Percentiles rank a stretch among this genome's conserved stretches.
These are phyloP conservation scores for Diaporthe capsici DNA, from an alignment of 2,329 filamentous ascomycete species.

Conservation along the genomic window DNA sequence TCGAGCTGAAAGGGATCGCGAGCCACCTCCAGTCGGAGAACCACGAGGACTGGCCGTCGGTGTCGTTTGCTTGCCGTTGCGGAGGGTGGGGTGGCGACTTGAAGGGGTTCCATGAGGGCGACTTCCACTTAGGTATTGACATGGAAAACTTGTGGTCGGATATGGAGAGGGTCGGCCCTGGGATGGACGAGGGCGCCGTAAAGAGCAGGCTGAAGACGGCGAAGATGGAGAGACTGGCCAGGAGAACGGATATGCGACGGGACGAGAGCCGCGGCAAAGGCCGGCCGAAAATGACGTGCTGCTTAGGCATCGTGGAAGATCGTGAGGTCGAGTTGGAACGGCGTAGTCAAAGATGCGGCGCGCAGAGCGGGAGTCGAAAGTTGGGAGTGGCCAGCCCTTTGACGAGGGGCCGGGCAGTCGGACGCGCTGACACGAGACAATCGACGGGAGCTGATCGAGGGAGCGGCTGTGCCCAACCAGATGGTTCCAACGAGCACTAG, in stretches of 20 bases:
- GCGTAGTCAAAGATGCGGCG: slow-evolving; percentile 3
- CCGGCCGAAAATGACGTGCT: slow-evolving; percentile 62
- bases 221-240: slow-evolving; percentile 66
- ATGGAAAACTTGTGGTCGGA: slow-evolving; percentile 61
- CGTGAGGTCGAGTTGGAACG: background rate
- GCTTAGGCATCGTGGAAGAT: slow-evolving; percentile 60
- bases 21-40: slow-evolving; percentile 92
- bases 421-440: background rate
- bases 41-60: slow-evolving; percentile 85
- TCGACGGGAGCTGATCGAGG: slow-evolving; percentile 10
- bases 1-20: slow-evolving; percentile 85
- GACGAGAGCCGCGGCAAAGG: slow-evolving; percentile 65
- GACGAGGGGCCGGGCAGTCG: background rate
- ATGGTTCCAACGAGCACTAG: slow-evolving; percentile 12
- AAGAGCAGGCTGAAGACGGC: slow-evolving; percentile 68
- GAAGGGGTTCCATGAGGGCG: slow-evolving; percentile 74
- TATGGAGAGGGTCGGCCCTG: slow-evolving; percentile 63
- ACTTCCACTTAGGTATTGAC: slow-evolving; percentile 58
- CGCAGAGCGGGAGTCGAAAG: background rate
- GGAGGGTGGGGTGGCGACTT: slow-evolving; percentile 78
- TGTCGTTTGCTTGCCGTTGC: slow-evolving; percentile 82
- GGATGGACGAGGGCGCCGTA: slow-evolving; percentile 63
- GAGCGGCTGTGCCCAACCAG: slow-evolving; percentile 18
- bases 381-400: slow-evolving; percentile 15
- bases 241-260: slow-evolving; percentile 66